Percentiles rank a stretch among this genome's conserved stretches.
Conservation (phyloP, 148 eudicot genomes). For the Chenopodium berlandieri region DNA sequence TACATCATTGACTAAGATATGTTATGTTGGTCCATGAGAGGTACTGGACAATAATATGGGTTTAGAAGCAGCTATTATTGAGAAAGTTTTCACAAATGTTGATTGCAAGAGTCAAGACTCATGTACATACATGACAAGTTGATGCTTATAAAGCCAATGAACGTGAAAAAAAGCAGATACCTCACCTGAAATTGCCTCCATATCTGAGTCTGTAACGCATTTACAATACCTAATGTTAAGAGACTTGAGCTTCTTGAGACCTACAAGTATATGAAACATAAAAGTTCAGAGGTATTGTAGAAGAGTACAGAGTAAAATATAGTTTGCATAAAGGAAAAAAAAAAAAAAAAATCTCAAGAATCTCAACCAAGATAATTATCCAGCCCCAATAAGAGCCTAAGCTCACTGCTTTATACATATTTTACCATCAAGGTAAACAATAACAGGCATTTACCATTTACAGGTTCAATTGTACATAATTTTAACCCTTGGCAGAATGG, state of each 20-base stretch:
- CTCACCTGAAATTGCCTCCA: conserved; percentile 40
- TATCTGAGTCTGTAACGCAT: conserved; percentile 35
- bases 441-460: neutral
- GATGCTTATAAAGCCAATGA: neutral
- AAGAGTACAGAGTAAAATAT: neutral
- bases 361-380: neutral
- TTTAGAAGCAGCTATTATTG: neutral
- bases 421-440: neutral
- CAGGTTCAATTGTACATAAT: neutral
- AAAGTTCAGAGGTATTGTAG: neutral
- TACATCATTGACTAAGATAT: neutral
- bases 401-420: neutral
- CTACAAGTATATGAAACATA: conserved; percentile 13
- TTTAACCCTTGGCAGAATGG: neutral
- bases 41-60: neutral
- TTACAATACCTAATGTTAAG: conserved; percentile 39
- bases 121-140: conserved; percentile 1
- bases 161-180: neutral
- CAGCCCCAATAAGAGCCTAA: neutral
- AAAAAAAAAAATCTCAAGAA: neutral
- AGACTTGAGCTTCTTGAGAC: conserved; percentile 39
- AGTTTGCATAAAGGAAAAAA: neutral
- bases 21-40: neutral
- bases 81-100: neutral
- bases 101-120: neutral